Base-by-base conservation (phyloP, 805 yeast species). In the Brettanomyces custersianus region DNA sequence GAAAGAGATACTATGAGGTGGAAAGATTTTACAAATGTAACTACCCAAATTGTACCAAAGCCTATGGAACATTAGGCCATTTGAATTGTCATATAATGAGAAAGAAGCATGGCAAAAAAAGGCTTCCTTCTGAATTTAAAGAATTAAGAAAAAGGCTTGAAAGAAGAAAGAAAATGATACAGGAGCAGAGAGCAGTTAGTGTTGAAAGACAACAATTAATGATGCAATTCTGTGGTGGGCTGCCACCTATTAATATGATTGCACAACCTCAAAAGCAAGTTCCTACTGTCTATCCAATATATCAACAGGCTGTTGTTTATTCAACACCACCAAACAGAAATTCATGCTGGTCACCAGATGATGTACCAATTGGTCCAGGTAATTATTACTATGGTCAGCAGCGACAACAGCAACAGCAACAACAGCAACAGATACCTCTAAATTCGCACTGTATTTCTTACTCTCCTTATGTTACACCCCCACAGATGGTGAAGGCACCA, bases 51-150 rank as follows among this genome's bases (percentile, higher is more conserved):
- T 74, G 80, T 40, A 53, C 59, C 6, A 74, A 74, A 52, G 68
- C 72, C 7, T 74, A 74, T 46, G 80, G 80, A 11, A 74, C 80
- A 4, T 59, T 74, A 28, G 74, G 74, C 48, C 80, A 74, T 48
- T 54, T 74, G 24, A 74, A 74, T 44, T 73, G 77, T 11, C 80
- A 74, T 47, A 69, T 74, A 25, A 46, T 61, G 2, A 59, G 68
- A 42, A 77, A 74, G 40, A 60, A 59, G 12, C 80, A 74, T 48
- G 80, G 80, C 8, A 53, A 59, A 15, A 73, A 71, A 49, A 59
- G 80, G 24, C 54, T 57, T 25, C 77, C 80, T 1, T 68, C 68
- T 27, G 80, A 74, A 49, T 74, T 74, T 49, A 62, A 63, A 44
- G 68, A 66, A 40, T 57, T 72, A 23, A 59, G 79, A 34, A 67